Evolutionary conservation across 345 rosid species (phyloP), one percentile per base, ranked within the genome.

Genomic region (Brassica cretica): DNA sequence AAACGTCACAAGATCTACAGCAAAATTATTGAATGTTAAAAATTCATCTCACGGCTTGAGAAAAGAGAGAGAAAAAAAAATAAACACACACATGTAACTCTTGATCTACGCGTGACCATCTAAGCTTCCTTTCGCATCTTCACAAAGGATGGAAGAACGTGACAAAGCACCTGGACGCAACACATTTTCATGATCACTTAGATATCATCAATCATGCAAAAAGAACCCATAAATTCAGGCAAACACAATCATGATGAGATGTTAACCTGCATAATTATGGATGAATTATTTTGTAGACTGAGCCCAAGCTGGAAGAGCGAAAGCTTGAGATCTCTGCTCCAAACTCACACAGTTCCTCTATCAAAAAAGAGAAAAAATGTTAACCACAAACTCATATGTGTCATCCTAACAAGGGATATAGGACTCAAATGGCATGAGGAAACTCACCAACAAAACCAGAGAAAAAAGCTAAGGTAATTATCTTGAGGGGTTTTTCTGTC

Each of bases 91-190:
- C 98, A 94, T 94, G 88, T 92, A 92, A 85, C 97, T 87, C 93
- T 94, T 94, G 79, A 94, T 92, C 93, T 89, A 90, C 90, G 92
- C 97, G 1, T 89, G 88, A 61, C 91, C 98, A 84, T 92, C 98
- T 80, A 94, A 87, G 82, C 98, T 91, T 94, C 97, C 82, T 94
- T 92, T 71, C 95, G 87, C 82, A 92, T 85, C 88, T 89, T 90
- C 84, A 89, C 96, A 71, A 90, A 87, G 25, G 97, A 89, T 70
- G 98, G 97, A 87, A 94, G 81, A 69, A 92, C 73, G 69, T 90
- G 94, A 83, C 98, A 94, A 27, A 92, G 91, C 63, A 89, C 93
- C 97, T 94, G 85, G 29, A 55, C 11, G 29, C 49, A 71, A 66
- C 4, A 71, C 32, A 72, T 33, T 29, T 73, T 64, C 53, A 39